Percentiles rank a stretch among this genome's conserved stretches.
Conservation (phyloP, 495 filamentous ascomycete species). For the Aspergillus kassunensis region DNA sequence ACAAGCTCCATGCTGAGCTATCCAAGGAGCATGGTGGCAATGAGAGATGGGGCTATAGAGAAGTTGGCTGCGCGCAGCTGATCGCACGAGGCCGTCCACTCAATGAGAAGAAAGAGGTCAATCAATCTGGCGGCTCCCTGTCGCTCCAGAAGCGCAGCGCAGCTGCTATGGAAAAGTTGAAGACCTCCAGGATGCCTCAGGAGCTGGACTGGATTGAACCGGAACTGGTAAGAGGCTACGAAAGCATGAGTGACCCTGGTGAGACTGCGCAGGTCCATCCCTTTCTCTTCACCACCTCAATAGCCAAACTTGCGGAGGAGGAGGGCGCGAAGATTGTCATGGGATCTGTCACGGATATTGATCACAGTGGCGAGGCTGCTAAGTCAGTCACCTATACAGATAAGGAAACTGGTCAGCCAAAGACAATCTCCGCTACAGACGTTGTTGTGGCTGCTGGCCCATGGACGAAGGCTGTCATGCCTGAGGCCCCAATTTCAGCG, state of each 20-base stretch:
- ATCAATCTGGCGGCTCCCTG: conserved; percentile 33
- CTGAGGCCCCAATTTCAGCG: conserved; percentile 71
- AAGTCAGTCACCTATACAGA: conserved; percentile 71
- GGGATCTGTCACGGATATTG: conserved; percentile 62
- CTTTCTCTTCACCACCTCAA: conserved; percentile 83
- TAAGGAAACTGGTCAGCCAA: conserved; percentile 51
- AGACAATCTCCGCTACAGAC: conserved; percentile 71
- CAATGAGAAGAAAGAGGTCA: conserved; percentile 30
- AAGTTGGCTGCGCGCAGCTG: conserved; percentile 71
- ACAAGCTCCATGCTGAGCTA: conserved; percentile 74
- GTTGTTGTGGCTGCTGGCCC: conserved; percentile 84
- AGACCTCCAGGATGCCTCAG: conserved; percentile 60
- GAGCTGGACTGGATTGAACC: conserved; percentile 86
- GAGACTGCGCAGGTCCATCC: conserved; percentile 94
- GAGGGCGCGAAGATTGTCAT: conserved; percentile 68
- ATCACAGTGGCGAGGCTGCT: conserved; percentile 50
- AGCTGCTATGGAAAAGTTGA: conserved; percentile 55
- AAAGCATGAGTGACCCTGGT: conserved; percentile 74
- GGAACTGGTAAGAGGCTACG: conserved; percentile 63
- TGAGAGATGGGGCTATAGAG: conserved; percentile 83
- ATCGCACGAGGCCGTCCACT: conserved; percentile 52
- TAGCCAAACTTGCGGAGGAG: conserved; percentile 74
- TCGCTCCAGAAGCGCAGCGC: conserved; percentile 71
- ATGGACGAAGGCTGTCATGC: conserved; percentile 75
- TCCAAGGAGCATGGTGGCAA: conserved; percentile 81